Base-by-base conservation (phyloP, 208 protist species). In the Acanthamoeba rhysodes region DNA sequence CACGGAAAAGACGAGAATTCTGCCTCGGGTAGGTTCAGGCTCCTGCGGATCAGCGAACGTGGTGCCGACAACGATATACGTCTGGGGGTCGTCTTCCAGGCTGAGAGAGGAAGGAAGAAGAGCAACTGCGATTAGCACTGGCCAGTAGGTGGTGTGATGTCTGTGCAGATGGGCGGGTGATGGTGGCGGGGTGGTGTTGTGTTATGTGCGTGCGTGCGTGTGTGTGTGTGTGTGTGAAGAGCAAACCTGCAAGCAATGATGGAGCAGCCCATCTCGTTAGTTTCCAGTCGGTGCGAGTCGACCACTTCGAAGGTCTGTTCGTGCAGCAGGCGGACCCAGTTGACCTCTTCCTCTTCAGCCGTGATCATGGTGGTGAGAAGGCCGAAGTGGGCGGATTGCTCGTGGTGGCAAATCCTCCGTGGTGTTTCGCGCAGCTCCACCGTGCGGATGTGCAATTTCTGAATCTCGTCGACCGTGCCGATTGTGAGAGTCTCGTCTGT, bases 391-490 rank as follows among this genome's bases (percentile, higher is more conserved):
- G 66, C 66, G 12, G 95, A 72, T 10, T 72, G 50, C 14, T 97
- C 95, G 29, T 97, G 82, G 80, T 98, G 94, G 7, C 78, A 84
- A 48, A 98, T 97, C 22, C 97, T 72, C 22, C 97, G 88, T 7
- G 97, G 97, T 95, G 97, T 97, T 70, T 98, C 98, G n/a, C 72
- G 92, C 0, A 98, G 90, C 20, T 96, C 96, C 7, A 98, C 84
- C 2, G 97, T 98, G 78, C 95, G 96, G 27, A 98, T 97, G 82
- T 98, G 98, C 14, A 98, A 88, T 94, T 98, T 98, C 92, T 98
- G 97, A 45, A 98, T 98, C 29, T 97, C 97, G 74, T 98, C 98
- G 41, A 98, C 97, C 0, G 94, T 97, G 22, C 98, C 98, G 32
- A 98, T 97, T 0, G 66, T 82, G 8, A 98, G 95, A 20, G 37